These are phyloP conservation scores for Geotrichum siamense DNA, from an alignment of 1,139 yeast genomes.

Conservation along the genomic window DNA sequence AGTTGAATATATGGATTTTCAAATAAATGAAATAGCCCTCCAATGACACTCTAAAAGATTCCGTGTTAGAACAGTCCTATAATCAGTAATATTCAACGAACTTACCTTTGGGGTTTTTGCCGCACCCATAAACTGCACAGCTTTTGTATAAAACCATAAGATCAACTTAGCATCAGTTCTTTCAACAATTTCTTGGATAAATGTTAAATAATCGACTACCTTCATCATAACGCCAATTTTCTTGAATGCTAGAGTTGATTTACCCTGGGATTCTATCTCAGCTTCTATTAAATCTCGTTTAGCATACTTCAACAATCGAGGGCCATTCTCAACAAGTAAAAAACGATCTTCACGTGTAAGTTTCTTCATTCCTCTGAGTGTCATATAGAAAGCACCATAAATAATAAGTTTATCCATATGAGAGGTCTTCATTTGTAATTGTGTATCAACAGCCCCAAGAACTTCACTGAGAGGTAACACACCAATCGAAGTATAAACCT, in stretches of 20 bases:
- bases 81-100: not conserved
- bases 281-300: slow-evolving; percentile 13
- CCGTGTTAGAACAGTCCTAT: not conserved
- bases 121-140: slow-evolving; percentile 23
- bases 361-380: not conserved
- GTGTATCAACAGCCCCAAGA: not conserved
- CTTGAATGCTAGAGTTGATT: slow-evolving; percentile 7
- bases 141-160: slow-evolving; percentile 24
- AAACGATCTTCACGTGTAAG: not conserved
- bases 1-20: slow-evolving; percentile 25
- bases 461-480: slow-evolving; percentile 2
- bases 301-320: slow-evolving; percentile 6
- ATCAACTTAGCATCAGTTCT: slow-evolving; percentile 22
- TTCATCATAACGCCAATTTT: slow-evolving; percentile 20
- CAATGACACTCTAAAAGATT: slow-evolving; percentile 22
- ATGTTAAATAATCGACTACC: slow-evolving; percentile 26
- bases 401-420: not conserved
- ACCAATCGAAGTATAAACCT: slow-evolving; percentile 9
- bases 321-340: slow-evolving; percentile 2
- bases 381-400: slow-evolving; percentile 15
- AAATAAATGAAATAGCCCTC: slow-evolving; percentile 27
- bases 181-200: slow-evolving; percentile 23
- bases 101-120: slow-evolving; percentile 19
- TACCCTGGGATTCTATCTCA: not conserved
- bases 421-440: not conserved